Evolutionary conservation across 805 yeast genomes (phyloP), one percentile per base, ranked within the genome.

Genomic region (Saturnispora ahearnii): DNA sequence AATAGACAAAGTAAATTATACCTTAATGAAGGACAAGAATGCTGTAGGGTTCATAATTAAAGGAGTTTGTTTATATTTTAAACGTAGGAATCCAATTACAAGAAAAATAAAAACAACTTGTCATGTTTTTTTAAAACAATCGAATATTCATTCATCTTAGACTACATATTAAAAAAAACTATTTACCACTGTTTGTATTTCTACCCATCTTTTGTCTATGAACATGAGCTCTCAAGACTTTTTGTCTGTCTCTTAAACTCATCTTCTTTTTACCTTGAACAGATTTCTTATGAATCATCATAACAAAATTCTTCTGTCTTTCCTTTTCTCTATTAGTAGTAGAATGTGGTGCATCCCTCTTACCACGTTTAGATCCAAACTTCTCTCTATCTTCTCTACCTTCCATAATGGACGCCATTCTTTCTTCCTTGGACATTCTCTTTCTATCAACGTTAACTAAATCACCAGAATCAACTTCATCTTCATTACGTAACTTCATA

Each of bases 301-400:
- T 93, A 64, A 93, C 91, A 64, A 89, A 93, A 70, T 93, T 93
- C 96, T 93, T 93, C 88, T 88, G 88, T 68, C 98, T 79, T 24
- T 89, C 95, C 79, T 93, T 93, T 70, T 95, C 97, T 69, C 81
- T 81, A 67, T 93, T 93, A 2, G 99, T 93, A 10, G 98, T 90
- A 29, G 96, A 87, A 64, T 84, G 97, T 49, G 77, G 76, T 24
- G 81, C 84, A 53, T 79, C 79, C 62, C 82, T 72, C 68, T 82
- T 83, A 61, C 96, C 95, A 71, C 80, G 86, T 64, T 82, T 79
- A 18, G 96, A 85, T 26, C 97, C 96, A 60, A 82, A 91, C 66
- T 84, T 84, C 50, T 86, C 96, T 63, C 97, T 79, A 52, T 82
- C 99, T 59, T 89, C 96, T 64, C 89, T 82, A 50, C 98, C 99